These are phyloP conservation scores for Podosphaera xanthii DNA, from an alignment of 2,329 filamentous ascomycete species.

Conservation along the genomic window DNA sequence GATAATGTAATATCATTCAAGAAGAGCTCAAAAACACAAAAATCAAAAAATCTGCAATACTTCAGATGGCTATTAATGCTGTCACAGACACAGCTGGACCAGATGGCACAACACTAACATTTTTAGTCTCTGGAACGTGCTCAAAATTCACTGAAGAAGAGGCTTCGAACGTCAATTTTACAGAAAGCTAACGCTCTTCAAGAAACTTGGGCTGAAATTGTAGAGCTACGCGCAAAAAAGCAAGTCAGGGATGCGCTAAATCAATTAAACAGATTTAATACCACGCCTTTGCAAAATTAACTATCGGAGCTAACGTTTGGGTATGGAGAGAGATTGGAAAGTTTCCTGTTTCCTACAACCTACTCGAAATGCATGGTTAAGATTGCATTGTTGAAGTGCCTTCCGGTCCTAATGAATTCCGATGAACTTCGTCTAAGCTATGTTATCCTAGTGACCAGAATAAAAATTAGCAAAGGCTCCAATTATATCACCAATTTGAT, in stretches of 20 bases:
- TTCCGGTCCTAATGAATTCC: background rate
- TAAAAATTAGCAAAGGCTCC: too few relatives aligned
- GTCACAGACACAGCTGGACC: background rate
- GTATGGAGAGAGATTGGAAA: slow-evolving; percentile 2
- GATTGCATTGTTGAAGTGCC: background rate
- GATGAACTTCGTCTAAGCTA: background rate
- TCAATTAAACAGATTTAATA: slow-evolving; percentile 1
- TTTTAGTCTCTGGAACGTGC: background rate
- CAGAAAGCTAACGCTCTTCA: slow-evolving; percentile 1
- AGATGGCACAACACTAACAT: background rate
- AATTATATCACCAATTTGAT: too few relatives aligned
- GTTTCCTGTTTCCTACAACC: background rate
- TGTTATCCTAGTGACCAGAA: too few relatives aligned
- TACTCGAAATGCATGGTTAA: background rate
- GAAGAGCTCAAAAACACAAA: background rate
- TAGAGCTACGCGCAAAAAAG: background rate
- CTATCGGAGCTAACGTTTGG: slow-evolving; percentile 1
- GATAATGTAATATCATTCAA: background rate
- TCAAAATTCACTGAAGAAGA: background rate
- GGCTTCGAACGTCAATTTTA: background rate
- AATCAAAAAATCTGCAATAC: background rate
- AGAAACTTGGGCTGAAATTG: slow-evolving; percentile 2
- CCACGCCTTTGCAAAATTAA: background rate
- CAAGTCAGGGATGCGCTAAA: slow-evolving; percentile 1
- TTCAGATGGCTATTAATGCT: slow-evolving; percentile 1